Base-by-base conservation (phyloP, 2,329 filamentous ascomycete species). In the Acarospora socialis region DNA sequence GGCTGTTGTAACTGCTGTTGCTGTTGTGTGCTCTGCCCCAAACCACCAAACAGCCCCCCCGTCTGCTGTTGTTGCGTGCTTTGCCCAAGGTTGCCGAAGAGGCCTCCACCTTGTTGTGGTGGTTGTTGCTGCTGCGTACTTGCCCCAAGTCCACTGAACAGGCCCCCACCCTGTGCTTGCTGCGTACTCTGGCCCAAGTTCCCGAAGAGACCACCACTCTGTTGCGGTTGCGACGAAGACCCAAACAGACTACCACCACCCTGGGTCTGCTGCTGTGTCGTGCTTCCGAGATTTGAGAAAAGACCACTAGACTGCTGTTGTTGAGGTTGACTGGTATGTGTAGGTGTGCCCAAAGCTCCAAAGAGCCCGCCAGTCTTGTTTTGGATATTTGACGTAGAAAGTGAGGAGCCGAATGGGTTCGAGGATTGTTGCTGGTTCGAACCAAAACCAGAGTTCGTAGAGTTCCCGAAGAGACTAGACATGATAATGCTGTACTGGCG, bases 1-100 rank as follows among this genome's bases (percentile, higher is more conserved):
- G 12, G 19, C 39, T 59, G 52, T 39, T 54, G 49, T 28, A 52
- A 55, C 34, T 65, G 61, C 33, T 62, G 59, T 34, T 59, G 54
- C 28, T 52, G 48, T 38, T 56, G 55, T 33, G 52, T 46, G 41
- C 37, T 46, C 35, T 42, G 35, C 19, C 45, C 50, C 4, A 50
- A 37, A 21, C 41, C 51, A 22, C 59, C 59, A 37, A 67, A 66
- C 4, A 64, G 26, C 25, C 53, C 52, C 21, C 50, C 49, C 20
- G 48, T 45, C 33, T 54, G 52, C 33, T 54, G 57, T 38, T 48
- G 55, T 39, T 46, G 43, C 5, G 34, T 45, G 27, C 16, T 38
- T 35, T 23, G 14, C 5, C 46, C 47, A 25, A 52, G 49, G 8
- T 43, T 35, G 12, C 47, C 49, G 29, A 55, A 55, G 5, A 53